Evolutionary conservation across 352 stramenopile genomes (phyloP).

Genomic region (Phytophthora fragariae): DNA sequence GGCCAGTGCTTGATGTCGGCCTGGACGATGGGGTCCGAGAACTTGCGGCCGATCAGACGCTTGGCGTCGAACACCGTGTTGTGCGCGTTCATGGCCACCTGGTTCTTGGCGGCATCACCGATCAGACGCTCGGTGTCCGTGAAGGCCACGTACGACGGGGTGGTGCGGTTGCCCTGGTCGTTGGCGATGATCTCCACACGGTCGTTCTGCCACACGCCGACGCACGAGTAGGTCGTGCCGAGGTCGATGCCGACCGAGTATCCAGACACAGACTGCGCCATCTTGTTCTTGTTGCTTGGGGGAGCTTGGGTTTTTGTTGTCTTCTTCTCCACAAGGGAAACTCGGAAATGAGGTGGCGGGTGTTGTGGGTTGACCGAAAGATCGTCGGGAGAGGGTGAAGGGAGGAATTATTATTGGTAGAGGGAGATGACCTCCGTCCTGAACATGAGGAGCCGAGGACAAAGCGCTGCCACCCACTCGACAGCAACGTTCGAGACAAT

Average conservation of each 20-base stretch:
- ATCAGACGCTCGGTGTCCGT: conserved; percentile 94
- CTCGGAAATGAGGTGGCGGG: conserved; percentile 26
- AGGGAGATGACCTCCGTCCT: conserved; percentile 8
- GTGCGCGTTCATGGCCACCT: conserved; percentile 93
- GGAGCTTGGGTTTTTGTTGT: conserved; percentile 1
- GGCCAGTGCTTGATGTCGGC: conserved; percentile 73
- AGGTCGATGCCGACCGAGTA: conserved; percentile 88
- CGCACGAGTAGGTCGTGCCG: conserved; percentile 94
- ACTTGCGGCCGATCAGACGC: conserved; percentile 96
- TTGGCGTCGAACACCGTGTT: conserved; percentile 98
- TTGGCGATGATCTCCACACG: conserved; percentile 97
- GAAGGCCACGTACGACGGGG: conserved; percentile 96
- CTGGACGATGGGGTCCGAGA: conserved; percentile 91
- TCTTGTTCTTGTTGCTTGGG: conserved; percentile 27
- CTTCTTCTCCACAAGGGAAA: conserved; percentile 36
- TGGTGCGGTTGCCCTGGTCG: conserved; percentile 96
- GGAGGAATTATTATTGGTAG: neutral
- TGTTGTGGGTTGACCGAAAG: conserved; percentile 5
- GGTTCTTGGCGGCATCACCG: conserved; percentile 94
- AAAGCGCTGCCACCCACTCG: conserved; percentile 17
- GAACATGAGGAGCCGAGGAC: neutral
- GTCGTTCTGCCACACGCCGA: conserved; percentile 94
- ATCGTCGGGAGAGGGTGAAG: conserved; percentile 11
- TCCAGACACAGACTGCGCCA: conserved; percentile 35
- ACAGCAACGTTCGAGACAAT: conserved; percentile 22